These are phyloP conservation scores for Eutrema salsugineum DNA, from an alignment of 441 rosid genomes.

Conservation along the genomic window DNA sequence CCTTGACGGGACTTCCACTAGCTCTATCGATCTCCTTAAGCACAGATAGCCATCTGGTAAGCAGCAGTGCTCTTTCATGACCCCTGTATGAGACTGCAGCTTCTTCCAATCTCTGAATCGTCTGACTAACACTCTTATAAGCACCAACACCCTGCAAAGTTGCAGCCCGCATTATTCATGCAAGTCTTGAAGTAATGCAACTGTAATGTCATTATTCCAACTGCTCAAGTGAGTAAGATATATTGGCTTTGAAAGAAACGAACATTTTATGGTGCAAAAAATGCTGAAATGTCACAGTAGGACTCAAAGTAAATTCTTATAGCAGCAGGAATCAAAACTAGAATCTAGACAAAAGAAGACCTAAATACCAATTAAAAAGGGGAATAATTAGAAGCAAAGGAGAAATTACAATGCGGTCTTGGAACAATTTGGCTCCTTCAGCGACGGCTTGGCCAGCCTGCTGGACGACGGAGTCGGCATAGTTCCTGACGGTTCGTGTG, in stretches of 20 bases:
- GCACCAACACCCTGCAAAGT: conserved; percentile 53
- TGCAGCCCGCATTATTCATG: neutral
- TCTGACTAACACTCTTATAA: conserved; percentile 63
- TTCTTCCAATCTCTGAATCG: conserved; percentile 86
- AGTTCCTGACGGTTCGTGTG: conserved; percentile 80
- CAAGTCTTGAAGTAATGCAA: neutral
- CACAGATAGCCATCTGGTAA: conserved; percentile 77
- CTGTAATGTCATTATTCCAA: neutral
- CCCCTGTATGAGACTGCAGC: conserved; percentile 80
- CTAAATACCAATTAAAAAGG: neutral
- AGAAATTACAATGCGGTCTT: conserved; percentile 80
- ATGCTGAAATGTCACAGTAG: neutral
- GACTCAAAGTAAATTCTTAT: neutral
- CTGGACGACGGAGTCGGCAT: conserved; percentile 92
- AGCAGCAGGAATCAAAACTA: neutral
- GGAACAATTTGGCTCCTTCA: conserved; percentile 93
- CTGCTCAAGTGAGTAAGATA: neutral
- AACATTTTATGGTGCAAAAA: neutral
- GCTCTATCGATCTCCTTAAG: conserved; percentile 69
- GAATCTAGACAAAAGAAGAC: conserved; percentile 8
- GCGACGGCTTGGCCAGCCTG: conserved; percentile 97
- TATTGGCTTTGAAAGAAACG: neutral
- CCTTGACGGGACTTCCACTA: conserved; percentile 36
- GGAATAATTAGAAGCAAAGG: neutral
- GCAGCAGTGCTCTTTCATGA: conserved; percentile 68